Conservation (phyloP, 2,329 filamentous ascomycete genomes). For the Aspergillus glaucus region DNA sequence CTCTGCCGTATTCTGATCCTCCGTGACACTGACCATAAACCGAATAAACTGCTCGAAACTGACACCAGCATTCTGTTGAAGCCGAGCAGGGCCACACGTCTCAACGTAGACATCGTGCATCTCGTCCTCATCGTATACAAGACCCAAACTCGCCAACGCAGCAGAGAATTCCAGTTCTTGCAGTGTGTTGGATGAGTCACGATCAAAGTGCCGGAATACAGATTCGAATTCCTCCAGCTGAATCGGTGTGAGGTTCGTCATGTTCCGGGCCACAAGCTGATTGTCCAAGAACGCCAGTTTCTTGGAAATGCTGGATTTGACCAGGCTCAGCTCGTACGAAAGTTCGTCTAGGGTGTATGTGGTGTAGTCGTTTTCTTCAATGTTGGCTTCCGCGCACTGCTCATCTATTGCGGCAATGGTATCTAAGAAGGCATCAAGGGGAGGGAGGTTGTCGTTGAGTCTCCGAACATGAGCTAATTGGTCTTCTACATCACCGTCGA, state of each 20-base stretch:
- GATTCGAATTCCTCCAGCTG: slow-evolving; percentile 98
- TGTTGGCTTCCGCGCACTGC: slow-evolving; percentile 92
- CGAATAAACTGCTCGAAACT: slow-evolving; percentile 98
- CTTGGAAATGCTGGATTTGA: slow-evolving; percentile 88
- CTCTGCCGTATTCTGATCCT: slow-evolving; percentile 97
- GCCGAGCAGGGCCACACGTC: slow-evolving; percentile 56
- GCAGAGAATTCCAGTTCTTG: slow-evolving; percentile 94
- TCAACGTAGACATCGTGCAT: slow-evolving; percentile 94
- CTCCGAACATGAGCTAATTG: slow-evolving; percentile 81
- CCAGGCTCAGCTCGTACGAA: slow-evolving; percentile 83
- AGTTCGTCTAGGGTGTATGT: slow-evolving; percentile 98
- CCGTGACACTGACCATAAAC: slow-evolving; percentile 98
- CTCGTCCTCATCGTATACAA: slow-evolving; percentile 95
- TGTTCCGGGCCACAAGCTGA: slow-evolving; percentile 94
- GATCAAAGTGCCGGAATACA: slow-evolving; percentile 96
- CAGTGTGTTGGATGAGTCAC: slow-evolving; percentile 81
- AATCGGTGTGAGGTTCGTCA: slow-evolving; percentile 98
- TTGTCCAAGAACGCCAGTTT: slow-evolving; percentile 96
- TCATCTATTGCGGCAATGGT: slow-evolving; percentile 79
- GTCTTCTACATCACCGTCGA: slow-evolving; percentile 95
- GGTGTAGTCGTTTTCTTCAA: slow-evolving; percentile 99
- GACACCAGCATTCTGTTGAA: slow-evolving; percentile 63
- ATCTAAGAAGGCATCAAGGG: slow-evolving; percentile 83
- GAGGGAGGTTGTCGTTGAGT: slow-evolving; percentile 76
- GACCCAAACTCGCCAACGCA: slow-evolving; percentile 84